Base-by-base conservation (phyloP, 1,139 yeast genomes). In the Magnusiomyces tetraspermus region DNA sequence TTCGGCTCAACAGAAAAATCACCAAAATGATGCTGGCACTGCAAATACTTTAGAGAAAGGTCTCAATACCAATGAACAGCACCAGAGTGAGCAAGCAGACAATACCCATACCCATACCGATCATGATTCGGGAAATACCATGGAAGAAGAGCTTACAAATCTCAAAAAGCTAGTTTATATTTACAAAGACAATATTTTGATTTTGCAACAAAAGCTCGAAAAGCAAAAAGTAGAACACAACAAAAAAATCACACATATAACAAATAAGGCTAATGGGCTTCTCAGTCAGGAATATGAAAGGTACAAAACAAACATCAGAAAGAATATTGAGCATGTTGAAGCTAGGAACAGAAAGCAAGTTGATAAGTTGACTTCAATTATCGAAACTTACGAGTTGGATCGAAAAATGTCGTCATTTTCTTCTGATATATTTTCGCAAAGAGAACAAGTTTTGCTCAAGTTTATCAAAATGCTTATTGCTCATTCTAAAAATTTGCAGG, bases 351-450 rank as follows among this genome's bases (percentile, higher is more conserved):
- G 46, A 37, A 41, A 43, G 19, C 43, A 51, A 28, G 37, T 43
- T 10, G 46, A 51, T 36, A 48, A 46, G 13, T 21, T 24, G 26
- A 26, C 3, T 2, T 2, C 42, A 10, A n/a, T 38, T n/a, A 38
- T 38, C 21, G 62, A 60, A 55, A 56, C 58, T 40, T 61, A 63
- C 58, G 62, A 62, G 53, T 58, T 57, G 42, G 63, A 61, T 19
- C 59, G 61, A 46, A 58, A 58, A 13, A 19, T 55, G 17, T 30
- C 53, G 3, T 21, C 26, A 4, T 3, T 30, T 2, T 2, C 54
- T 48, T 31, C 59, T 61, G 31, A 8, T 6, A 28, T 51, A 23
- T 47, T 53, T 38, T 8, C 38, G 17, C 42, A 38, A n/a, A 17
- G n/a, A 6, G 42, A 38, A 21, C 22, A 19, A 21, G 24, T 19